Evolutionary conservation across 208 protist genomes (phyloP), one percentile per base, ranked within the genome.

Genomic region (Trypanosomatidae sp.): DNA sequence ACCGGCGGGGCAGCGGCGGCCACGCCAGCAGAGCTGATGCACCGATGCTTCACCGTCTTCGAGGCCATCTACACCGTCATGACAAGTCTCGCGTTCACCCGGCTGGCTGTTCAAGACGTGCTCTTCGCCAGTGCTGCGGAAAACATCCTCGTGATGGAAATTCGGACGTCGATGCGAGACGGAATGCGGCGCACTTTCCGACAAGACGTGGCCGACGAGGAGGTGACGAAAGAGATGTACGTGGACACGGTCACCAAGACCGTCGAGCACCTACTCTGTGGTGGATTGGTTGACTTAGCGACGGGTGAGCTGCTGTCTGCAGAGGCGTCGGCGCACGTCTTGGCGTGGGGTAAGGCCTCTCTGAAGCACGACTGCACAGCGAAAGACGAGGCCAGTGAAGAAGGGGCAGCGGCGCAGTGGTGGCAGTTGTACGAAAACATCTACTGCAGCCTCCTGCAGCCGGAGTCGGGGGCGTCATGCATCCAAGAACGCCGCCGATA

Each of bases 91-190:
- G 78, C 76, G 43, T 91, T 91, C 66, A 94, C 92, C 8, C 83
- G 85, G 28, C 73, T 94, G 68, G 91, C 88, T 19, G 91, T 94
- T 74, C 83, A 95, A 60, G 94, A 98, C 71, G 75, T 94, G 66
- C 58, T 98, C 5, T 36, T 93, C 43, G 68, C 88, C 68, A 86
- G 80, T 56, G 91, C 86, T 13, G 80, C 79, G 55, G 92, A 98
- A 64, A 89, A 88, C 67, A 78, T 90, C 9, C 50, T 85, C 47
- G 22, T 87, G 52, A 73, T 95, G 28, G 92, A 98, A 67, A 85
- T 98, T 49, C 85, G 94, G 12, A 96, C 90, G 30, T 95, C 94
- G 8, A 64, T 95, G 69, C 87, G 90, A n/a, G 79, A 89, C 19
- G 84, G 83, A n/a, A 50, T 95, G 43, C 75, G 64, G 33, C 56